These are phyloP conservation scores for Hyaloscypha bicolor DNA, from an alignment of 495 filamentous ascomycete genomes.

Conservation along the genomic window DNA sequence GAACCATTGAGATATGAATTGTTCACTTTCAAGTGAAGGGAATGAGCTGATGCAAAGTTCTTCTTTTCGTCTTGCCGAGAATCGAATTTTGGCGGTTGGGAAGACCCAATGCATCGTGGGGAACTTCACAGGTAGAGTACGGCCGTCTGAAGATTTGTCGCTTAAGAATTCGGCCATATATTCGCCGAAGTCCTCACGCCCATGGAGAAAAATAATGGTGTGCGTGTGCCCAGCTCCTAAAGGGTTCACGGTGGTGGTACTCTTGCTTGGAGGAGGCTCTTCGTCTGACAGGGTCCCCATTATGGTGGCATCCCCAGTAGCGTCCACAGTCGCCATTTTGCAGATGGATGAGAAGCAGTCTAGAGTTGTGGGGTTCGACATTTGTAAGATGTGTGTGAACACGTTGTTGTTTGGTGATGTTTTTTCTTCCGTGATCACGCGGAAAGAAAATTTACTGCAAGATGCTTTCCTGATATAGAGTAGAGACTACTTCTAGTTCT, in stretches of 20 bases:
- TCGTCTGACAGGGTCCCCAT: background rate
- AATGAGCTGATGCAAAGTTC: background rate
- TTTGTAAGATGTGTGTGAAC: too few species aligned
- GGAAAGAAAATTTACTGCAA: too few species aligned
- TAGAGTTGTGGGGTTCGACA: too few species aligned
- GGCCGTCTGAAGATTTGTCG: slow-evolving; percentile 33
- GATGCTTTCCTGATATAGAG: too few species aligned
- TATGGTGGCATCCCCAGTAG: too few species aligned
- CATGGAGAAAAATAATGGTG: slow-evolving; percentile 64
- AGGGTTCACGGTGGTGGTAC: background rate
- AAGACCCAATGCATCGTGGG: slow-evolving; percentile 48
- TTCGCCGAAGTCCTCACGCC: slow-evolving; percentile 53
- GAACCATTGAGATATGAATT: slow-evolving; percentile 51
- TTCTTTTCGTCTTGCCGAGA: slow-evolving; percentile 39
- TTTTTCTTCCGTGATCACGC: too few species aligned
- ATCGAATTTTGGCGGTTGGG: slow-evolving; percentile 50
- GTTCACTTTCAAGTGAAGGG: background rate
- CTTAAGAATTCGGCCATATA: slow-evolving; percentile 54
- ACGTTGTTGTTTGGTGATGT: too few species aligned
- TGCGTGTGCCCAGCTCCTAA: slow-evolving; percentile 46
- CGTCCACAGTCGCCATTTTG: too few species aligned
- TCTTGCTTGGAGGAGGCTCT: background rate
- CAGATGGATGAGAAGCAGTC: too few species aligned
- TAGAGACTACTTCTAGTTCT: too few species aligned
- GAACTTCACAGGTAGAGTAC: slow-evolving; percentile 37